Conservation (phyloP, 208 protist genomes). For the Leishmania aethiopica region DNA sequence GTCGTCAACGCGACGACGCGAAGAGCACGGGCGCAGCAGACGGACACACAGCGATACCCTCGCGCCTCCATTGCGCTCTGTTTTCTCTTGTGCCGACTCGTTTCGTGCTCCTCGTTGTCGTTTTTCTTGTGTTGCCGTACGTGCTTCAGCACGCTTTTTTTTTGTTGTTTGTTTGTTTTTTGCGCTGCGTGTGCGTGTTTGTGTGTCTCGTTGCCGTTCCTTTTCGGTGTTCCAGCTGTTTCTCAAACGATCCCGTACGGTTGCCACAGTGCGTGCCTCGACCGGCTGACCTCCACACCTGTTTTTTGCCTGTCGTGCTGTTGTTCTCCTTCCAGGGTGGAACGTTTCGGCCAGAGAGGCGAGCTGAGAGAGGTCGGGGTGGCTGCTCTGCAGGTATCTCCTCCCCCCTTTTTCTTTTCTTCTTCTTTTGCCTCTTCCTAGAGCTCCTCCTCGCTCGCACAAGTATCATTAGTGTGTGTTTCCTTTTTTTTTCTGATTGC, state of each 20-base stretch:
- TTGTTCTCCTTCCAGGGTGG: background rate
- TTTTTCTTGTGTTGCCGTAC: background rate
- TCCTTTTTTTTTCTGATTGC: background rate
- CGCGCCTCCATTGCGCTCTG: background rate
- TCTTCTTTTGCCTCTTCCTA: background rate
- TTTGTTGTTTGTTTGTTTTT: too few species aligned
- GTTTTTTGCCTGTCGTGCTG: background rate
- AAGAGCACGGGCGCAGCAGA: background rate
- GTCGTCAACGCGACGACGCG: background rate
- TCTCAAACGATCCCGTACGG: background rate
- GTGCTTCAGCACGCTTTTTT: background rate
- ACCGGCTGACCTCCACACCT: background rate
- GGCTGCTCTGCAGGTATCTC: background rate
- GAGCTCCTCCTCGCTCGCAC: too few species aligned
- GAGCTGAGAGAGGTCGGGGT: background rate
- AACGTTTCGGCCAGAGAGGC: background rate
- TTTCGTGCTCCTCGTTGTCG: background rate
- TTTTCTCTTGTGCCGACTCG: background rate
- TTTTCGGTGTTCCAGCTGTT: background rate
- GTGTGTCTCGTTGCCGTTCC: background rate
- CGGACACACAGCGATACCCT: background rate
- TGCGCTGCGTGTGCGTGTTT: background rate
- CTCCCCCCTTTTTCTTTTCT: background rate
- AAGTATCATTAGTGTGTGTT: too few species aligned
- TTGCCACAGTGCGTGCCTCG: background rate